Evolutionary conservation across 148 eudicot species (phyloP), one percentile per base, ranked within the genome.

Genomic region (Bassia scoparia): DNA sequence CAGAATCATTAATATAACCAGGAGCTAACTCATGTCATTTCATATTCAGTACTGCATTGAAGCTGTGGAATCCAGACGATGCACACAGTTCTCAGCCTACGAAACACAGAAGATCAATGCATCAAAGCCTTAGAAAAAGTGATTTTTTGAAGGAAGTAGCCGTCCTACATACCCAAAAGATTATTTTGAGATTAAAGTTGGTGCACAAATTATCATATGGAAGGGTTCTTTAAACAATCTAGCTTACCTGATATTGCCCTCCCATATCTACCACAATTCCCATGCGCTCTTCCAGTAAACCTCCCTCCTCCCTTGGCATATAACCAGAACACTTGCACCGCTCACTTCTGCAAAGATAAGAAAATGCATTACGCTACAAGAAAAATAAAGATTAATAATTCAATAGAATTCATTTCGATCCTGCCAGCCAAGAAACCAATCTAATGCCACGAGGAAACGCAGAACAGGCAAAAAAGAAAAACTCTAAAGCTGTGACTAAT

Each of bases 261-360:
- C 96, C 98, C 98, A 89, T 29, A 94, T 94, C 91, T 68, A 88
- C 84, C 58, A 84, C 91, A 43, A 94, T 87, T 75, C 88, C 96
- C 98, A 94, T 94, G 48, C 98, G 97, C 69, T 94, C 93, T 61
- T 84, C 81, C 67, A 94, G 65, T 50, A 94, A 81, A 55, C 98
- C 98, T 70, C n/a, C 98, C 98, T 11, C 93, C 91, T 67, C 98
- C 98, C 83, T 92, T 88, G 72, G 98, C 91, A 80, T 97, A 94
- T 61, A n/a, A 94, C 84, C 53, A 94, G 86, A 82, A 91, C 74
- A 58, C 74, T 73, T 24, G 74, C 72, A 77, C 85, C 78, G 69
- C 67, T 87, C 90, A 68, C 62, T 83, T 83, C 95, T 90, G 86
- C 76, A 23, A 66, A 49, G 33, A 48, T 2, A 50, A 17, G 49